These are phyloP conservation scores for Candolleomyces aberdarensis DNA, from an alignment of 768 basidiomycete genomes.

Conservation along the genomic window DNA sequence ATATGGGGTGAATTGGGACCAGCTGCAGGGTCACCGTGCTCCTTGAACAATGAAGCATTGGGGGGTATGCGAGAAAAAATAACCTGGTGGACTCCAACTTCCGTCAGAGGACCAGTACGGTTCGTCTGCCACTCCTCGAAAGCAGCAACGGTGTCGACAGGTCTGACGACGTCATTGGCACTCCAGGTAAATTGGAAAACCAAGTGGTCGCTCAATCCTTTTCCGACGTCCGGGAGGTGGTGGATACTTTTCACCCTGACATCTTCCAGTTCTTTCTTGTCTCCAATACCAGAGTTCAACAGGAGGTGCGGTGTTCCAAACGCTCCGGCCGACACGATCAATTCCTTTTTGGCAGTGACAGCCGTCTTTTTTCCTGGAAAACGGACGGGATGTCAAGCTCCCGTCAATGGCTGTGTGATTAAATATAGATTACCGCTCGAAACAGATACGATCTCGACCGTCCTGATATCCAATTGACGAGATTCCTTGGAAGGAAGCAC, in stretches of 20 bases:
- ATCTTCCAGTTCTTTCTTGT: slow-evolving; percentile 10
- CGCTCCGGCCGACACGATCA: slow-evolving; percentile 38
- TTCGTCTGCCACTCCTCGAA: slow-evolving; percentile 11
- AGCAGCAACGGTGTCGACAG: slow-evolving; percentile 8
- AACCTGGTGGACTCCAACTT: slow-evolving; percentile 17
- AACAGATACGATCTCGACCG: too few species aligned
- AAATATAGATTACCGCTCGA: neutral
- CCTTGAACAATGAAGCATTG: slow-evolving; percentile 7
- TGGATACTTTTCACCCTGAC: slow-evolving; percentile 19
- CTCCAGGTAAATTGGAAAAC: slow-evolving; percentile 20
- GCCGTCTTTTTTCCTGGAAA: neutral
- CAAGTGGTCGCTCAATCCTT: slow-evolving; percentile 26
- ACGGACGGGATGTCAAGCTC: neutral
- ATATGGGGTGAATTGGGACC: slow-evolving; percentile 14
- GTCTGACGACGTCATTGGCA: slow-evolving; percentile 18
- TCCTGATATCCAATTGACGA: too few species aligned
- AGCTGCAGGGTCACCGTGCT: slow-evolving; percentile 8
- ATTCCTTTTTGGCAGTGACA: slow-evolving; percentile 42
- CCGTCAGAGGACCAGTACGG: slow-evolving; percentile 20
- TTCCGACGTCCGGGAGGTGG: slow-evolving; percentile 24
- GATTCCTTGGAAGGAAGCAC: too few species aligned
- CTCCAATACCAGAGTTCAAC: slow-evolving; percentile 30
- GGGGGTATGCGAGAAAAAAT: slow-evolving; percentile 9
- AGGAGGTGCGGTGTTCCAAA: slow-evolving; percentile 30
- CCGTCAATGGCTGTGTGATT: neutral